Base-by-base conservation (phyloP, 2,329 filamentous ascomycete species). In the Seiridium unicorne region DNA sequence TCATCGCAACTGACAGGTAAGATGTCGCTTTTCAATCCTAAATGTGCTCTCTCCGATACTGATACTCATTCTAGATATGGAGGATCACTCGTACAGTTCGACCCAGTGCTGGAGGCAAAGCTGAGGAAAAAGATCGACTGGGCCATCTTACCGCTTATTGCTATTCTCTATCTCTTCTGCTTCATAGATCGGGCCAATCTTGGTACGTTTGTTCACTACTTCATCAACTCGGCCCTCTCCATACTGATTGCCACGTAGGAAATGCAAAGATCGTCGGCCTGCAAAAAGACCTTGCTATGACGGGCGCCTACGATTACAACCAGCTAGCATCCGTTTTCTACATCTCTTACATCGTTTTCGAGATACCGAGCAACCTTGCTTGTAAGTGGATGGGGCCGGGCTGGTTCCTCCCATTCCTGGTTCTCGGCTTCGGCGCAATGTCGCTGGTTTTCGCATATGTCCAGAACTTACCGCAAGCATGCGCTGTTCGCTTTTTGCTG, bases 361-460 rank as follows among this genome's bases (percentile, higher is more conserved):
- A 91, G 71, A 88, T 92, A 47, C 89, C 90, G 0, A 80, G 80
- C 59, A 92, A 87, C 63, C 81, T 92, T 61, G 72, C 79, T 18
- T 91, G 89, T 78, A 92, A 92, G 72, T 86, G 80, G 77, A 76
- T 91, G 4, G 89, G 89, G 0, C 89, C 89, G 0, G 88, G 88
- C 42, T 91, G 87, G 86, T 92, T 87, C 69, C 81, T 92, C 18
- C 89, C 89, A 0, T 69, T 77, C 3, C 84, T 83, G 38, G 83
- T 86, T 0, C 74, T 91, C 1, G 77, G 80, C 46, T 92, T 91
- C 64, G 89, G 87, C 5, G 76, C 86, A 49, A 78, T 77, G 49
- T 90, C 88, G 0, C 74, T 92, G 5, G 82, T 81, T 44, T 91
- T 86, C 0, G 89, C 84, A 0, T 91, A 89, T 64, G 86, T 89